Base-by-base conservation (phyloP, 495 filamentous ascomycete species). In the Opeltia flavorubescens region DNA sequence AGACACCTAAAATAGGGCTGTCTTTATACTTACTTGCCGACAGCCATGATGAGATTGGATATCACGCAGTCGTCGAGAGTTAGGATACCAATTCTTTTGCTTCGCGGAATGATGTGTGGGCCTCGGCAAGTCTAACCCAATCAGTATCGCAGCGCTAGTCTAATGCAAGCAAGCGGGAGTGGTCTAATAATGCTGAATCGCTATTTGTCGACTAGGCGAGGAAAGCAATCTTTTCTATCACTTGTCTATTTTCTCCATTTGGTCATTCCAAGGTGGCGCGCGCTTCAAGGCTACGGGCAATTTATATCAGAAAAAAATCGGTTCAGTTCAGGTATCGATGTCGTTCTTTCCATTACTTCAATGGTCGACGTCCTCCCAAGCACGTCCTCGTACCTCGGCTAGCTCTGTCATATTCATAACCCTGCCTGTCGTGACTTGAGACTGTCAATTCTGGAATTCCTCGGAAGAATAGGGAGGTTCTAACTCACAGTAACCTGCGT, bases 41-140 rank as follows among this genome's bases (percentile, higher is more conserved):
- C 84, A 78, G 84, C 84, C 84, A 89, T 88, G 67, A 70, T 83
- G 82, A 76, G n/a, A n/a, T n/a, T n/a, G n/a, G n/a, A n/a, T n/a
- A n/a, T n/a, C n/a, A n/a, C n/a, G n/a, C n/a, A n/a, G n/a, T n/a
- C n/a, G n/a, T n/a, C n/a, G n/a, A n/a, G n/a, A n/a, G n/a, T n/a
- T n/a, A n/a, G n/a, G n/a, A n/a, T n/a, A n/a, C n/a, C n/a, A n/a
- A n/a, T n/a, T n/a, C n/a, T n/a, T n/a, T n/a, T n/a, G n/a, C n/a
- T n/a, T n/a, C n/a, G n/a, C n/a, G n/a, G n/a, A n/a, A n/a, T n/a
- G n/a, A n/a, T n/a, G n/a, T n/a, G n/a, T n/a, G n/a, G n/a, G n/a
- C n/a, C n/a, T n/a, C n/a, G n/a, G n/a, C n/a, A n/a, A n/a, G n/a
- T n/a, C n/a, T n/a, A n/a, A n/a, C n/a, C n/a, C n/a, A n/a, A n/a